phyloP scores from a whole-genome alignment of 805 yeast species.

The Ogataea pignaliae region DNA sequence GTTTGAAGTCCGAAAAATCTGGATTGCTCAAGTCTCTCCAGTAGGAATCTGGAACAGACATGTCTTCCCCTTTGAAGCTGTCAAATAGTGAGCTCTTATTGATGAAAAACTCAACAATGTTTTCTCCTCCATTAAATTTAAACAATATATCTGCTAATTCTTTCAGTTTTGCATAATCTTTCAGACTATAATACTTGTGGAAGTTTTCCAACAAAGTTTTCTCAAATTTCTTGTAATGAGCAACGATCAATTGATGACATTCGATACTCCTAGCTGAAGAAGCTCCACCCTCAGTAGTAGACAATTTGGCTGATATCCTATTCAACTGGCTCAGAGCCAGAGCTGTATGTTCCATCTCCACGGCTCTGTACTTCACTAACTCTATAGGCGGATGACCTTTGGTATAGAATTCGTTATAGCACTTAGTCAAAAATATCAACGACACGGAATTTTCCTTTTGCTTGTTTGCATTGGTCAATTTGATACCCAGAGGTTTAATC shows the following conservation, averaged over 20 bases:
- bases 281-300: conserved; percentile 46
- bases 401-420: conserved; percentile 74
- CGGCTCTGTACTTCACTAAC: conserved; percentile 40
- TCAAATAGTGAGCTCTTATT: conserved; percentile 71
- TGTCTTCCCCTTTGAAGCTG: conserved; percentile 33
- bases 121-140: conserved; percentile 79
- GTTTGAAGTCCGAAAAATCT: conserved; percentile 39
- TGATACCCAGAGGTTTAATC: conserved; percentile 67
- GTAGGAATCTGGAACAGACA: conserved; percentile 29
- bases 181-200: conserved; percentile 65
- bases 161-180: conserved; percentile 66
- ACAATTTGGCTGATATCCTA: conserved; percentile 60
- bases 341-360: conserved; percentile 50
- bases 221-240: conserved; percentile 76
- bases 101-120: conserved; percentile 78
- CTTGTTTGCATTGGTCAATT: conserved; percentile 60
- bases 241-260: conserved; percentile 48
- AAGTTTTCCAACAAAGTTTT: conserved; percentile 63
- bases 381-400: conserved; percentile 48
- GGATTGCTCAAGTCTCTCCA: conserved; percentile 67
- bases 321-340: conserved; percentile 61
- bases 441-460: conserved; percentile 70
- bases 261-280: conserved; percentile 10
- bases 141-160: conserved; percentile 70
- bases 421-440: conserved; percentile 67